Percentiles rank a stretch among this genome's conserved stretches.
Conservation (phyloP, 2,329 filamentous ascomycete species). For the Pyrenophora teres region DNA sequence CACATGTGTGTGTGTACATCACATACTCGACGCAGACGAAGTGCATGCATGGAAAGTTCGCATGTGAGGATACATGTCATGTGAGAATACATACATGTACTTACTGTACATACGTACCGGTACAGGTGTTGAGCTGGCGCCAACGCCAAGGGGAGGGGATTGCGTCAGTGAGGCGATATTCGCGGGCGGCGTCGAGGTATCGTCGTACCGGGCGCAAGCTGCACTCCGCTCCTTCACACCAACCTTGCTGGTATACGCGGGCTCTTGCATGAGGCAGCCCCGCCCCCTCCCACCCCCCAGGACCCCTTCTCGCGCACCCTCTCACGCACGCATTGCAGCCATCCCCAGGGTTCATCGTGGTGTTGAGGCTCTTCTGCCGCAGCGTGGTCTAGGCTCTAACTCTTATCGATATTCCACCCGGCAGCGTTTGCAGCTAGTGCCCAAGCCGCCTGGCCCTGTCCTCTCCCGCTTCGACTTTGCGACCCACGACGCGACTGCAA, state of each 20-base stretch:
- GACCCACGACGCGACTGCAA: constrained; percentile 27
- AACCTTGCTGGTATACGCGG: neutral
- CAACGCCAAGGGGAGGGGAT: constrained; percentile 10
- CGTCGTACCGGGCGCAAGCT: constrained; percentile 11
- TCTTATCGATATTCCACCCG: constrained; percentile 26
- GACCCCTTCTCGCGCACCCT: neutral
- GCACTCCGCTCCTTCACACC: constrained; percentile 8
- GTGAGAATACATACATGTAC: too few relatives aligned
- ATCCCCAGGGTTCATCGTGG: constrained; percentile 13
- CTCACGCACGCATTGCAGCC: neutral
- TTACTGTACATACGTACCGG: too few relatives aligned
- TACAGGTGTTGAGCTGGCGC: neutral
- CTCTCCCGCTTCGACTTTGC: constrained; percentile 18
- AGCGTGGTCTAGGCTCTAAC: constrained; percentile 21
- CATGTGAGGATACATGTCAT: too few relatives aligned
- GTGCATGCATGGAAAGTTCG: too few relatives aligned
- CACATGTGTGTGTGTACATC: too few relatives aligned
- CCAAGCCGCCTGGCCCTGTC: constrained; percentile 13
- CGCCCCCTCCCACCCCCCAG: too few relatives aligned
- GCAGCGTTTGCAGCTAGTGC: constrained; percentile 13
- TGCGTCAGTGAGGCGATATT: constrained; percentile 12
- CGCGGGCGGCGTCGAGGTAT: neutral
- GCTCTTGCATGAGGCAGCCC: neutral
- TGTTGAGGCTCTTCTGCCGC: constrained; percentile 15
- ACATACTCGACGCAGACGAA: too few relatives aligned